Conservation (phyloP, 192 early-diverging fungal genomes). For the Linnemannia exigua region DNA sequence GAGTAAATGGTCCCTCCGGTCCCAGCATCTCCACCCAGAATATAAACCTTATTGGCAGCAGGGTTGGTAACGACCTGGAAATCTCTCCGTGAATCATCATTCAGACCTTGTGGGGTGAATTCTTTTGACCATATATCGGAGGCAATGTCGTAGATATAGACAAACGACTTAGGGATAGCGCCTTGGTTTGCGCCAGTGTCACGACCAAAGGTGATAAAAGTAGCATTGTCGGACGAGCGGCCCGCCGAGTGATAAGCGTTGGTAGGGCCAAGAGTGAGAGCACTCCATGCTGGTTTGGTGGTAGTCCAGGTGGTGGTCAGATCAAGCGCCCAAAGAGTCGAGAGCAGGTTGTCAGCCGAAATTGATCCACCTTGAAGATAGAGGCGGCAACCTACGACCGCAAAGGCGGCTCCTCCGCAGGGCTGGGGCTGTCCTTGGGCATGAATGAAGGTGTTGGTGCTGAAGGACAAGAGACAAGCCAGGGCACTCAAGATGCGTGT, state of each 20-base stretch:
- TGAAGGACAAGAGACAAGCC: background rate
- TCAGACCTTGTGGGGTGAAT: slow-evolving; percentile 15
- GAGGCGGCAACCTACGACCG: slow-evolving; percentile 22
- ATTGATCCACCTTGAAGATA: slow-evolving; percentile 45
- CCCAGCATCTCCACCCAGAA: slow-evolving; percentile 41
- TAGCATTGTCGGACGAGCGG: slow-evolving; percentile 33
- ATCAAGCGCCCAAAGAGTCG: slow-evolving; percentile 33
- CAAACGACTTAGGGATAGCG: slow-evolving; percentile 12
- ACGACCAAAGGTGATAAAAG: slow-evolving; percentile 46
- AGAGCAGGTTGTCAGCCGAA: slow-evolving; percentile 20
- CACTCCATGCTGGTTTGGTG: slow-evolving; percentile 25
- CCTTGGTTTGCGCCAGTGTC: slow-evolving; percentile 28
- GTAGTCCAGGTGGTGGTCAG: slow-evolving; percentile 37
- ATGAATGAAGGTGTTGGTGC: background rate
- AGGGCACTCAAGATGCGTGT: background rate
- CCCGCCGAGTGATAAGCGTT: slow-evolving; percentile 54
- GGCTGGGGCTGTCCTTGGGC: slow-evolving; percentile 39
- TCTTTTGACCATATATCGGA: slow-evolving; percentile 10
- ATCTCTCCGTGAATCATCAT: slow-evolving; percentile 37
- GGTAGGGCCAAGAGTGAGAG: slow-evolving; percentile 20
- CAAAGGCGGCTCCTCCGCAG: slow-evolving; percentile 30
- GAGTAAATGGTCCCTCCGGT: background rate
- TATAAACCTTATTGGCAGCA: slow-evolving; percentile 28
- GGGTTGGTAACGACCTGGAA: slow-evolving; percentile 41
- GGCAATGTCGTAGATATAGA: slow-evolving; percentile 42